phyloP scores from a whole-genome alignment of 2,329 filamentous ascomycete genomes.

The Cladosporium phlei region DNA sequence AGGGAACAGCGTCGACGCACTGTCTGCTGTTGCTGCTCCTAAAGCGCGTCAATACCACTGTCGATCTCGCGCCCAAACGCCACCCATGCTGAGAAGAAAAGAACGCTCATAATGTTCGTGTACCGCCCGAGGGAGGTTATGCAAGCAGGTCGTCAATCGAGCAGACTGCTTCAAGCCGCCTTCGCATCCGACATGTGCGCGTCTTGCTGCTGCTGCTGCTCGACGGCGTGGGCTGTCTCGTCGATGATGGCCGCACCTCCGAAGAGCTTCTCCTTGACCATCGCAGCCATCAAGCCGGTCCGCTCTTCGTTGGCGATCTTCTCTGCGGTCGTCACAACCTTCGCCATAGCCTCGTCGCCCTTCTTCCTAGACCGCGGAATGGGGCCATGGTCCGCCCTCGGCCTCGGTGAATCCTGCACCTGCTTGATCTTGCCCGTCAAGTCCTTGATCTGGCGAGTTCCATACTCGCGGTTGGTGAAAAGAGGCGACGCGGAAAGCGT shows the following conservation, averaged over 20 bases:
- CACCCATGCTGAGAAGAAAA: constrained; percentile 5
- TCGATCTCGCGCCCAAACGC: constrained; percentile 1
- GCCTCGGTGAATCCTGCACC: constrained; percentile 32
- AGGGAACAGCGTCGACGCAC: constrained; percentile 11
- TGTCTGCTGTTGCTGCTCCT: constrained; percentile 12
- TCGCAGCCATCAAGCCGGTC: constrained; percentile 57
- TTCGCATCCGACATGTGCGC: constrained; percentile 29
- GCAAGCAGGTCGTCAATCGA: background rate
- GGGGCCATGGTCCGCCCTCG: constrained; percentile 22
- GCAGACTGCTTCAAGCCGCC: constrained; percentile 7
- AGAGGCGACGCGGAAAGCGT: constrained; percentile 88
- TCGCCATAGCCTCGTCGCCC: constrained; percentile 50
- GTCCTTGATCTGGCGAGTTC: constrained; percentile 86
- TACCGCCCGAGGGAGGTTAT: no score
- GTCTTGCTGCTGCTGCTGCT: constrained; percentile 23
- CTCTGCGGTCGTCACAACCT: constrained; percentile 57
- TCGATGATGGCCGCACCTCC: constrained; percentile 18
- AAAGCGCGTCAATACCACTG: background rate
- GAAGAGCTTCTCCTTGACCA: constrained; percentile 62
- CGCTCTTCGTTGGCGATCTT: constrained; percentile 59
- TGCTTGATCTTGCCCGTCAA: constrained; percentile 71
- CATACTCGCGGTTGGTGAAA: constrained; percentile 87
- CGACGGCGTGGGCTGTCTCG: constrained; percentile 14
- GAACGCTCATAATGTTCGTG: background rate
- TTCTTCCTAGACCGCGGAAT: constrained; percentile 24